Base-by-base conservation (phyloP, 129 eudicot species). In the Artemisia tridentata region DNA sequence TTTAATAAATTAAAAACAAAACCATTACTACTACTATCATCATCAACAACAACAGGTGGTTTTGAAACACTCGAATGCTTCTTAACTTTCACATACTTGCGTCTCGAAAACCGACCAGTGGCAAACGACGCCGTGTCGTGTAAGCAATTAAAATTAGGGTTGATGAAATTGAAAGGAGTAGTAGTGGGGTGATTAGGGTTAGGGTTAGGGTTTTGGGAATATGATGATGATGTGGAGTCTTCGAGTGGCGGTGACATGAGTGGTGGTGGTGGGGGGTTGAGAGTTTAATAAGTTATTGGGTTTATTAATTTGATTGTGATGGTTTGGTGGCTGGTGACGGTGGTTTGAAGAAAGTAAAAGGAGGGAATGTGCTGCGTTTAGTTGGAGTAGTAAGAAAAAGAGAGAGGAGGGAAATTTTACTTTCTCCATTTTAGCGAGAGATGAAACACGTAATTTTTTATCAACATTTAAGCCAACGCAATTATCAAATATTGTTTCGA, bases 41-140 rank as follows among this genome's bases (percentile, higher is more conserved):
- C n/a, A 60, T 54, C 61, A 79, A 29, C 71, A 65, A 0, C 34
- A 29, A 29, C 34, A 29, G 34, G 34, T 29, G 18, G 27, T 69
- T 60, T 57, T 27, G 31, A 75, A 53, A 72, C 55, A 77, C 68
- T 64, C 18, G 63, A 57, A 41, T 75, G 88, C 67, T 77, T 84
- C 79, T 84, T 91, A 71, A 69, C 52, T 76, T 91, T 88, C 56
- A 70, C 72, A 25, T 53, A 64, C 81, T 88, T 86, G 63, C 91
- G 69, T 67, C 78, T 56, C 64, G 69, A 18, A 29, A 72, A 74
- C 52, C 73, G 87, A 74, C n/a, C 46, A 7, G 72, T 14, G 29
- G 75, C 31, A 45, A 67, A 72, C 43, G 56, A 50, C 13, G 73
- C 16, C 52, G 73, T 68, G 17, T 63, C 76, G 16, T 80, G 77